Evolutionary conservation across 768 basidiomycete species (phyloP), one percentile per base, ranked within the genome.

Genomic region (Suillus clintonianus): DNA sequence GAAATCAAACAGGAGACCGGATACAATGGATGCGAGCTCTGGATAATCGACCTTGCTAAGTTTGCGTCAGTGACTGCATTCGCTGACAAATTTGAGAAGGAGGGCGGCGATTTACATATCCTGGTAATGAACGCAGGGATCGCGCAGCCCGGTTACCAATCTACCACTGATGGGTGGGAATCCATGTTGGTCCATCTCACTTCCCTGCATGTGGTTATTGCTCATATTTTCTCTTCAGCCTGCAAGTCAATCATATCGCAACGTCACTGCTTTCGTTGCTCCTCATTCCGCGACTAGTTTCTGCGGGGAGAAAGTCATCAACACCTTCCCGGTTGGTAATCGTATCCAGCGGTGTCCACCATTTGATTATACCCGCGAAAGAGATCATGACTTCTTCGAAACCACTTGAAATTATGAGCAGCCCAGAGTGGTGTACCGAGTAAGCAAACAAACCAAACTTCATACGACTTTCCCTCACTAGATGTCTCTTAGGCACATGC

Each of bases 161-260:
- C 66, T 8, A 81, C 80, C 0, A 39, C 62, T 0, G 80, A 85
- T 68, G 84, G 82, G 6, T 86, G 81, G 81, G 84, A 86, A 63
- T 59, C 70, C 10, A 70, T 65, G 85, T 84, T 55, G 11, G 77
- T 68, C 17, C 17, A 9, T 51, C 6, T 24, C 6, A 3, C 41
- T 6, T 37, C 5, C 24, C 1, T 41, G 50, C 7, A 22, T 17
- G 22, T 8, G 6, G 3, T 27, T 2, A n/a, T 1, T 8, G 24
- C 6, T 32, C 59, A 11, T 63, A n/a, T 0, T n/a, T 14, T 0
- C 32, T 27, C 0, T 2, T 5, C 62, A 78, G 78, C 1, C 62
- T 81, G 11, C 79, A 80, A 61, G 72, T 77, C 27, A 80, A 81
- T 59, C 64, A 75, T 43, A 66, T 81, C 10, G 55, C 69, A 7